These are phyloP conservation scores for Leccinum aurantiacum DNA, from an alignment of 768 basidiomycete genomes.

Conservation along the genomic window DNA sequence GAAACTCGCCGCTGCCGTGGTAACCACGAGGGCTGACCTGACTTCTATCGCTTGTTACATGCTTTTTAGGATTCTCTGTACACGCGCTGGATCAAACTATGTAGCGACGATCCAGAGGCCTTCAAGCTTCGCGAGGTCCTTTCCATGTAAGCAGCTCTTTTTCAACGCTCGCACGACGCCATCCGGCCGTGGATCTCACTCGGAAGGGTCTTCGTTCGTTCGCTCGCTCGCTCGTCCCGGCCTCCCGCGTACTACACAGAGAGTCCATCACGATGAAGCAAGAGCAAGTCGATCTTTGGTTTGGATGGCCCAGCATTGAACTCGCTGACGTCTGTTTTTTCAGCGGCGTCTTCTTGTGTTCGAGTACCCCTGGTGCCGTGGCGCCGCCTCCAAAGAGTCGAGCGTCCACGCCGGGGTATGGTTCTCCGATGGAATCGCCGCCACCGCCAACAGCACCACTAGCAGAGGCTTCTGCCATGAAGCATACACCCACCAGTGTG, in stretches of 20 bases:
- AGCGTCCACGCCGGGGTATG: not conserved
- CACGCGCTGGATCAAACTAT: constrained; percentile 27
- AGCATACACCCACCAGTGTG: constrained; percentile 13
- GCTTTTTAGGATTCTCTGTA: constrained; percentile 23
- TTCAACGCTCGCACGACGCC: not conserved
- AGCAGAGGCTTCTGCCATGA: not conserved
- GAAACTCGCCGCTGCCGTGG: not conserved
- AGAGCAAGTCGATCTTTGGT: constrained; percentile 19
- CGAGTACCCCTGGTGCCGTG: constrained; percentile 4
- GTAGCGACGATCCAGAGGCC: constrained; percentile 24
- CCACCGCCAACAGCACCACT: not conserved
- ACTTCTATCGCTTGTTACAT: not conserved
- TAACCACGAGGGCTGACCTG: not conserved
- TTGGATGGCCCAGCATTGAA: not conserved
- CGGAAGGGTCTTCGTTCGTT: not conserved
- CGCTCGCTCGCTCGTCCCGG: no score
- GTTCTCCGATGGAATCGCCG: not conserved
- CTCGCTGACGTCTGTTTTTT: constrained; percentile 14
- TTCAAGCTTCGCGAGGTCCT: constrained; percentile 24
- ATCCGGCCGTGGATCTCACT: constrained; percentile 9
- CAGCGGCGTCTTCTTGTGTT: constrained; percentile 17
- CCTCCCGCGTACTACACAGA: constrained; percentile 1
- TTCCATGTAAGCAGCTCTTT: constrained; percentile 27
- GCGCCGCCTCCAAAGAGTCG: constrained; percentile 1
- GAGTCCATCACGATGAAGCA: constrained; percentile 25